These are phyloP conservation scores for Lichenothelia convexa DNA, from an alignment of 495 filamentous ascomycete species.

Conservation along the genomic window DNA sequence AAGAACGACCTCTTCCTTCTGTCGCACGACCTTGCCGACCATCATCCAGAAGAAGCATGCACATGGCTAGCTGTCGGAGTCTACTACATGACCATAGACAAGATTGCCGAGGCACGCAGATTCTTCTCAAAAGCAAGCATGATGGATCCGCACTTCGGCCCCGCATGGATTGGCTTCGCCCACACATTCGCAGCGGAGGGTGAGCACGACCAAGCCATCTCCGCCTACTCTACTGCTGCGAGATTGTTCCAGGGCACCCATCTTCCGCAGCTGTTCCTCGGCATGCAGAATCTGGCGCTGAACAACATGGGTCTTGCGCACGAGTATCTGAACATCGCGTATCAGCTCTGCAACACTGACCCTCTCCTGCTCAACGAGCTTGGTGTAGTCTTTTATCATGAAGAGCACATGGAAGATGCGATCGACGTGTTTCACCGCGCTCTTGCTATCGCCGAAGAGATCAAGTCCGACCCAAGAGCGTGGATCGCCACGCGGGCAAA, in stretches of 20 bases:
- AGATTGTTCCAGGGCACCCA: slow-evolving; percentile 94
- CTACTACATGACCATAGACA: slow-evolving; percentile 79
- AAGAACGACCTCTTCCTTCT: slow-evolving; percentile 83
- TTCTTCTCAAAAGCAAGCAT: slow-evolving; percentile 95
- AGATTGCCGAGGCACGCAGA: slow-evolving; percentile 79
- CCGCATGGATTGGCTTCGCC: slow-evolving; percentile 97
- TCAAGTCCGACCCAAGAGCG: slow-evolving; percentile 45
- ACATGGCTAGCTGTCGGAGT: slow-evolving; percentile 88
- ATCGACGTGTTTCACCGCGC: slow-evolving; percentile 55
- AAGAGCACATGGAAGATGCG: slow-evolving; percentile 57
- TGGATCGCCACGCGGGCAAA: slow-evolving; percentile 83
- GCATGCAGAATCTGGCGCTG: slow-evolving; percentile 93
- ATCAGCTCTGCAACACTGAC: slow-evolving; percentile 55
- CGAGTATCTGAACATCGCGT: slow-evolving; percentile 83
- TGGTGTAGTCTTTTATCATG: slow-evolving; percentile 85
- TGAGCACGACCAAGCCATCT: slow-evolving; percentile 96
- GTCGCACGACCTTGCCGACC: slow-evolving; percentile 85
- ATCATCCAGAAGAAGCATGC: slow-evolving; percentile 74
- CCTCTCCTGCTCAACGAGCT: slow-evolving; percentile 89
- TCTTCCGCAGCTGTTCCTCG: slow-evolving; percentile 85
- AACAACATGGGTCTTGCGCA: slow-evolving; percentile 93
- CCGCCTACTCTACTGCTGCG: slow-evolving; percentile 90
- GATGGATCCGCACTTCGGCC: slow-evolving; percentile 94
- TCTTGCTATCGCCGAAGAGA: slow-evolving; percentile 43
- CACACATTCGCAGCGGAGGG: slow-evolving; percentile 99